Conservation (phyloP, 495 filamentous ascomycete genomes). For the Penicillium longicatenatum region DNA sequence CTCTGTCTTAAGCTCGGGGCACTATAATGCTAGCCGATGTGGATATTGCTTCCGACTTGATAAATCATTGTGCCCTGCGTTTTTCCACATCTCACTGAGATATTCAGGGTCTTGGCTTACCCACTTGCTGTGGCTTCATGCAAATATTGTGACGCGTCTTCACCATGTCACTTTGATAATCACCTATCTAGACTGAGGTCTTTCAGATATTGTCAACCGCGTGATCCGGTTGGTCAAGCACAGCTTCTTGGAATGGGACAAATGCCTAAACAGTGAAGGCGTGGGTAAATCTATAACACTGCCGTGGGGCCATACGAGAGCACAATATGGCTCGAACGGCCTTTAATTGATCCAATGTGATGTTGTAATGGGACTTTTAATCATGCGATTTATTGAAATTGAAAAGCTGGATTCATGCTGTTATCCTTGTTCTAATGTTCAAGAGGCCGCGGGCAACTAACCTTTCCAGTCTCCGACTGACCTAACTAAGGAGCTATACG, state of each 20-base stretch:
- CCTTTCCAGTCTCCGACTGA: too few relatives aligned
- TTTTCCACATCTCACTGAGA: not conserved
- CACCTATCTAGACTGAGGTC: not conserved
- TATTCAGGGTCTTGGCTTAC: constrained; percentile 9
- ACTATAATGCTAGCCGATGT: constrained; percentile 1
- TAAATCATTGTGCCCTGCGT: not conserved
- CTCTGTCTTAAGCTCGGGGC: constrained; percentile 13
- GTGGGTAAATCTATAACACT: constrained; percentile 15
- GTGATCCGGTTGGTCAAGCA: not conserved
- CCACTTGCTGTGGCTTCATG: not conserved
- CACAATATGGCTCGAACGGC: not conserved
- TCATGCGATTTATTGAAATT: not conserved
- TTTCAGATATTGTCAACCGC: not conserved
- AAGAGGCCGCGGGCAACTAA: too few relatives aligned
- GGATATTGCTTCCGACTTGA: not conserved
- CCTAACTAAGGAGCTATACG: not conserved
- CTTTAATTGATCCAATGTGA: not conserved
- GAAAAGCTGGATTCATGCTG: too few relatives aligned
- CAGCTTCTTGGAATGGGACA: not conserved
- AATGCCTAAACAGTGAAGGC: not conserved
- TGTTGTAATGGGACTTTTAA: not conserved
- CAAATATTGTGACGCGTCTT: not conserved
- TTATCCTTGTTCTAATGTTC: too few relatives aligned
- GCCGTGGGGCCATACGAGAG: not conserved
- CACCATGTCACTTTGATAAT: not conserved